Evolutionary conservation across 805 yeast genomes (phyloP).

Genomic region (Candida verbasci): DNA sequence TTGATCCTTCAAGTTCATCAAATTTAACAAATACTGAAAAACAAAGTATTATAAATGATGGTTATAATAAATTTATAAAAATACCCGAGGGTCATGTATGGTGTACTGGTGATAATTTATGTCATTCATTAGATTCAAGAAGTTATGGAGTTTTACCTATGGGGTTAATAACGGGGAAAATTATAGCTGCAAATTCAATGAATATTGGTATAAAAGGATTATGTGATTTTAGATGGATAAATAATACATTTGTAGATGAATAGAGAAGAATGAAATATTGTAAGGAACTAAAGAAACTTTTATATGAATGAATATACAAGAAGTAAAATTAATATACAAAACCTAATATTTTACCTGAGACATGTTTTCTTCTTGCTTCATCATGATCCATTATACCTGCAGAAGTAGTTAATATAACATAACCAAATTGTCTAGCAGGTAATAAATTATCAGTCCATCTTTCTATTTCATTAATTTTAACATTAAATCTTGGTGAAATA

Average conservation of each 20-base stretch:
- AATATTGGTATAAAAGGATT: conserved; percentile 49
- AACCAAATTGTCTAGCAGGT: conserved; percentile 99
- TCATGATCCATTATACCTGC: conserved; percentile 99
- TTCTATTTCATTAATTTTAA: conserved; percentile 91
- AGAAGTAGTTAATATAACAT: conserved; percentile 95
- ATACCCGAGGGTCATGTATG: conserved; percentile 96
- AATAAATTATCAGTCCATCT: conserved; percentile 98
- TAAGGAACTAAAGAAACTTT: not conserved
- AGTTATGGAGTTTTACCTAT: conserved; percentile 86
- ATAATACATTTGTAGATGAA: conserved; percentile 44
- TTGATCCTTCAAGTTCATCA: conserved; percentile 71
- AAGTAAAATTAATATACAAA: conserved; percentile 73
- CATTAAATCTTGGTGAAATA: conserved; percentile 97
- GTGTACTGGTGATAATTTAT: conserved; percentile 93
- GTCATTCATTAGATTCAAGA: conserved; percentile 84
- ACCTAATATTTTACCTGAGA: conserved; percentile 97
- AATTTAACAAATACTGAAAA: conserved; percentile 29
- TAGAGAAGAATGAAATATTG: not conserved
- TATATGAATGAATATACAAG: not conserved
- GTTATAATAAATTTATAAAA: conserved; percentile 53
- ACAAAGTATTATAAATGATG: conserved; percentile 29
- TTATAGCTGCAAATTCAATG: conserved; percentile 61
- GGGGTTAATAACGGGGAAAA: conserved; percentile 84
- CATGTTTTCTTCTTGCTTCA: conserved; percentile 99
- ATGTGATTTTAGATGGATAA: conserved; percentile 54